Base-by-base conservation (phyloP, 192 early-diverging fungal species). In the Mortierella hygrophila region DNA sequence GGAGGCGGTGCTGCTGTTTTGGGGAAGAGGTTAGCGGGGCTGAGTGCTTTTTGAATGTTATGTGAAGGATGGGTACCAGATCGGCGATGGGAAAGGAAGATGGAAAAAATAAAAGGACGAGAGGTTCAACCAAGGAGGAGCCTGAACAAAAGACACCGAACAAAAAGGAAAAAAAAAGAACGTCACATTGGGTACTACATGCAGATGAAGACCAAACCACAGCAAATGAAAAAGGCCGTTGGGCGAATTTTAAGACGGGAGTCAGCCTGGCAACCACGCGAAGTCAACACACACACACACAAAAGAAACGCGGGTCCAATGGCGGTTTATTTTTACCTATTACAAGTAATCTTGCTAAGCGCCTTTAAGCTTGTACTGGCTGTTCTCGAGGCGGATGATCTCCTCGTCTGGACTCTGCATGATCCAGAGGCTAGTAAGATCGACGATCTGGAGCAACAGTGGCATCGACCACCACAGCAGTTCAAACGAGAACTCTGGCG, bases 391-490 rank as follows among this genome's bases (percentile, higher is more conserved):
- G 37, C 42, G 44, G 9, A 81, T 32, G 55, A 86, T 81, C 4
- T 55, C 84, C 44, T 86, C 84, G 18, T 86, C 84, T 3, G 84
- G 84, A 20, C 77, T 79, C 42, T 63, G 75, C 79, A 86, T 86
- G 47, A 86, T 49, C 84, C 84, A 86, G n/a, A 86, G 75, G 63
- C 79, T 74, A 6, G 75, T 65, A 0, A 86, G 70, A 68, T 86
- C 84, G 5, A 81, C 79, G 4, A 54, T n/a, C 42, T 86, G 84
- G n/a, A 86, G 84, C 35, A 86, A 46, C 65, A 86, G n/a, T 18
- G 84, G 84, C 79, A 86, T 86, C 8, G 79, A 86, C 84, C 84
- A 86, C 84, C 84, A 86, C 38, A 86, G 29, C 46, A 80, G n/a
- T 68, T 86, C 84, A 21, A 86, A 81, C n/a, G 84, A 81, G 40